Evolutionary conservation across 2,329 filamentous ascomycete genomes (phyloP).

Genomic region (Aspergillus tanneri): DNA sequence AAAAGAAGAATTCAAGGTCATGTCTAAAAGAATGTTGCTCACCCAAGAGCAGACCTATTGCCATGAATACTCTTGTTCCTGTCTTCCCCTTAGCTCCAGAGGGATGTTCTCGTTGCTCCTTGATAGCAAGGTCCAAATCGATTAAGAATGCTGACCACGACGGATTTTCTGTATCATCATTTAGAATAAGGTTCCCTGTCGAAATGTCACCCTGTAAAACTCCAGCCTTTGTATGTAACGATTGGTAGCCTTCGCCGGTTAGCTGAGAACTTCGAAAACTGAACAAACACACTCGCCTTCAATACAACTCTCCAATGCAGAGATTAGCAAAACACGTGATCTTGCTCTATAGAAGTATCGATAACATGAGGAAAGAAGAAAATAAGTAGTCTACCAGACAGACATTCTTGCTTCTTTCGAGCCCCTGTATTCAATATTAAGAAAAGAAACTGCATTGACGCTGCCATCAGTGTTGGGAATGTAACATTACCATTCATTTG

Average conservation of each 20-base stretch:
- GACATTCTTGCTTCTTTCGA: too few relatives aligned
- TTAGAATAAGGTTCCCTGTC: constrained; percentile 50
- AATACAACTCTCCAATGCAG: constrained; percentile 16
- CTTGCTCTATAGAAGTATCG: constrained; percentile 48
- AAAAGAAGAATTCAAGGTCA: constrained; percentile 50
- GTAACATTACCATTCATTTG: too few relatives aligned
- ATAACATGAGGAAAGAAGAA: too few relatives aligned
- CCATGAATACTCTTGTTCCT: constrained; percentile 40
- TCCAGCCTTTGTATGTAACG: constrained; percentile 29
- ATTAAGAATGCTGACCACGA: constrained; percentile 34
- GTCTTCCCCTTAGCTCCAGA: constrained; percentile 45
- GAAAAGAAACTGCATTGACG: too few relatives aligned
- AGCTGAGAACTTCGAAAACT: too few relatives aligned
- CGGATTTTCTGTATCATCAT: constrained; percentile 38
- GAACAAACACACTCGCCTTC: not conserved
- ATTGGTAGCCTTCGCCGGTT: constrained; percentile 17
- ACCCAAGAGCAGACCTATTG: constrained; percentile 42
- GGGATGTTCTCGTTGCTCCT: constrained; percentile 25
- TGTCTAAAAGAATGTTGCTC: constrained; percentile 47
- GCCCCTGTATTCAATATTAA: too few relatives aligned
- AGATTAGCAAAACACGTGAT: constrained; percentile 19
- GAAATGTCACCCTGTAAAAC: constrained; percentile 49
- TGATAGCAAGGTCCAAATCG: constrained; percentile 33
- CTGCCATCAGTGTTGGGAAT: too few relatives aligned
- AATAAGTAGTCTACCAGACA: too few relatives aligned